Conservation (phyloP, 441 rosid genomes). For the Pelargonium citronellum region DNA sequence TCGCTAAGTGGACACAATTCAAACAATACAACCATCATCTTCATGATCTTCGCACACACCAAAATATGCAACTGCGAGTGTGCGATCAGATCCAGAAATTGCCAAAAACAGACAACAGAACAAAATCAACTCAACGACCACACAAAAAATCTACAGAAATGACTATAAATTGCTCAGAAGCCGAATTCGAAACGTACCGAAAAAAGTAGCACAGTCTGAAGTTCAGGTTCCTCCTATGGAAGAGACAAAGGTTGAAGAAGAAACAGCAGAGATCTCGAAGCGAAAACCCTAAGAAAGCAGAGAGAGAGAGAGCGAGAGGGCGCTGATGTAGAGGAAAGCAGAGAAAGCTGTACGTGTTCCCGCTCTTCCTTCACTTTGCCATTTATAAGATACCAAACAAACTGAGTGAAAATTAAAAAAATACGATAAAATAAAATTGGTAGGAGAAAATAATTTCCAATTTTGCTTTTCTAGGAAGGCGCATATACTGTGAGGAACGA, state of each 20-base stretch:
- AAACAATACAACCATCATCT: not conserved
- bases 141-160: not conserved
- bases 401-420: not conserved
- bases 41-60: not conserved
- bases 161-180: not conserved
- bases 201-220: too few species aligned
- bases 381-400: slow-evolving; percentile 26
- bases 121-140: not conserved
- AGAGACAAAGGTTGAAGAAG: not conserved
- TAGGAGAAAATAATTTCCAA: not conserved
- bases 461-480: not conserved
- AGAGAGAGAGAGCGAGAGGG: slow-evolving; percentile 15
- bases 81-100: not conserved
- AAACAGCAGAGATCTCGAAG: slow-evolving; percentile 41
- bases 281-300: slow-evolving; percentile 6
- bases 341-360: slow-evolving; percentile 36
- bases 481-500: not conserved
- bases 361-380: slow-evolving; percentile 42
- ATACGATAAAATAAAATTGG: too few species aligned
- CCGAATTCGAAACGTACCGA: not conserved
- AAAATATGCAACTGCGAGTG: not conserved
- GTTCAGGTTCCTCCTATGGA: too few species aligned
- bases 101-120: not conserved
- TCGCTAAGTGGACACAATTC: not conserved
- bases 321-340: slow-evolving; percentile 22